These are phyloP conservation scores for Nannochloropsis gaditana DNA, from an alignment of 108 stramenopile species.

Conservation along the genomic window DNA sequence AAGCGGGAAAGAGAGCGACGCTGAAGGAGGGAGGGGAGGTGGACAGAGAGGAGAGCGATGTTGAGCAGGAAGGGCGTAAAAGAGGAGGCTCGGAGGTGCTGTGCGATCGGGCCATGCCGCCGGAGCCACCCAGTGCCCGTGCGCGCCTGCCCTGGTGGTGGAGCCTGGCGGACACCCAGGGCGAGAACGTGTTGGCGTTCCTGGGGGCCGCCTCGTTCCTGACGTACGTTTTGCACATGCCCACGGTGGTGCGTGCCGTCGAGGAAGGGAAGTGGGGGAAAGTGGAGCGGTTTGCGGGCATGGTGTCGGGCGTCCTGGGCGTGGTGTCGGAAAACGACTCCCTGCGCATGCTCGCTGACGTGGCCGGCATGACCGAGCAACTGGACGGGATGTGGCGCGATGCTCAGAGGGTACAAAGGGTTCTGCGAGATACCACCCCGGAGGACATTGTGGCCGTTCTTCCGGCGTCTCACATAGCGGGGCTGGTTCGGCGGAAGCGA, in stretches of 20 bases:
- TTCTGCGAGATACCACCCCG: background rate
- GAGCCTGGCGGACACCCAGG: background rate
- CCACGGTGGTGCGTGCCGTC: background rate
- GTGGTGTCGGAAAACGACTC: slow-evolving; percentile 1
- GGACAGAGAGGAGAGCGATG: background rate
- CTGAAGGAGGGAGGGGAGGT: background rate
- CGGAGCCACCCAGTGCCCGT: background rate
- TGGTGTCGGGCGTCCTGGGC: background rate
- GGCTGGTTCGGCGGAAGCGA: background rate
- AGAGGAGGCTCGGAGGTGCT: background rate
- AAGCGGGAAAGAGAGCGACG: background rate
- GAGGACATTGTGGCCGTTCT: background rate
- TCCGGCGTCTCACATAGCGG: background rate
- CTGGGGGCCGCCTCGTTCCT: background rate
- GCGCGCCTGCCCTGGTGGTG: background rate
- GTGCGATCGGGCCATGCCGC: background rate
- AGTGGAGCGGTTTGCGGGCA: background rate
- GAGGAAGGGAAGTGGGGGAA: background rate
- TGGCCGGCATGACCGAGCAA: background rate
- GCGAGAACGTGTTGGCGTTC: background rate
- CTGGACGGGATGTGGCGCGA: background rate
- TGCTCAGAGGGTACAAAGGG: background rate
- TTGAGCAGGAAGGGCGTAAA: background rate
- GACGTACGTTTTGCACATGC: background rate
- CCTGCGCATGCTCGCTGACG: background rate